phyloP scores from a whole-genome alignment of 495 filamentous ascomycete species.

The Collariella sp. region DNA sequence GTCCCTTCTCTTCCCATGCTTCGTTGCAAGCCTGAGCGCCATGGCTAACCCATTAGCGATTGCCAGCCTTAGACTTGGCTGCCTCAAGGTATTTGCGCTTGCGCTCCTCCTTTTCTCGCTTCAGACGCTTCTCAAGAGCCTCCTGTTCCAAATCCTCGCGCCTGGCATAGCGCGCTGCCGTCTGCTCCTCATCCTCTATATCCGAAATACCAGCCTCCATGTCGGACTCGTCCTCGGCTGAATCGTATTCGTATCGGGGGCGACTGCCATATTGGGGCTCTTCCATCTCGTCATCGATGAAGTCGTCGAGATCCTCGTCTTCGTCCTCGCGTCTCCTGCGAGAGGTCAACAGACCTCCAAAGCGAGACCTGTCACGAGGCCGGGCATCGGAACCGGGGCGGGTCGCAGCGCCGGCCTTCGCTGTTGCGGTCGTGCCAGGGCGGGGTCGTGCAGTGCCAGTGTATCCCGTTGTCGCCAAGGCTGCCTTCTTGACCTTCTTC shows the following conservation, averaged over 20 bases:
- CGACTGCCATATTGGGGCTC: conserved; percentile 21
- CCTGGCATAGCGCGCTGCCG: conserved; percentile 38
- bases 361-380: conserved; percentile 18
- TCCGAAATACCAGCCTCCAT: conserved; percentile 56
- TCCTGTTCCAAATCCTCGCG: conserved; percentile 46
- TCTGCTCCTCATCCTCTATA: conserved; percentile 50
- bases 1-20: no score
- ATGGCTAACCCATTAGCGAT: not conserved
- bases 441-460: conserved; percentile 46
- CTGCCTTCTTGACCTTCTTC: conserved; percentile 51
- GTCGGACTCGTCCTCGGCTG: conserved; percentile 38
- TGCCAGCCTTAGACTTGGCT: conserved; percentile 13
- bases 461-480: conserved; percentile 48
- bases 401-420: conserved; percentile 23
- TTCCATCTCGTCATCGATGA: conserved; percentile 48
- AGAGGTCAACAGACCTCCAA: conserved; percentile 22
- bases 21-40: no score
- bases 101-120: conserved; percentile 39
- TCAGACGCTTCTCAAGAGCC: conserved; percentile 35
- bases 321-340: conserved; percentile 44
- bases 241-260: conserved; percentile 26
- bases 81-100: conserved; percentile 22
- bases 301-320: conserved; percentile 46
- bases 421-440: conserved; percentile 23
- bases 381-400: conserved; percentile 13